Base-by-base conservation (phyloP, 2,329 filamentous ascomycete genomes). In the Reticulascus tulasneorum region DNA sequence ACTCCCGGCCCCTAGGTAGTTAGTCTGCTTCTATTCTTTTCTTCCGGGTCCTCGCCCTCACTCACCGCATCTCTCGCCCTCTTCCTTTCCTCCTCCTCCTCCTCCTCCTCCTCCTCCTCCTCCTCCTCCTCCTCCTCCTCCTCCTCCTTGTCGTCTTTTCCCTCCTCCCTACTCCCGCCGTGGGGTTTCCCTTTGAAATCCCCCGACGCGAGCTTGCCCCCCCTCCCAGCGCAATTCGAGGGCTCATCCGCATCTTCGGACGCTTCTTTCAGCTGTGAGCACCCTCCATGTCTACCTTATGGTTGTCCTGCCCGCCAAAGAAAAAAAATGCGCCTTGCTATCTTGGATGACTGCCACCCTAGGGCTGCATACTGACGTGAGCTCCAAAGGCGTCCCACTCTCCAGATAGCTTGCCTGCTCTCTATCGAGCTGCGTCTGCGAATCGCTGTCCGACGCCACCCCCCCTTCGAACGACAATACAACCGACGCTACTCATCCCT, bases 391-490 rank as follows among this genome's bases (percentile, higher is more conserved):
- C 29, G 23, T 33, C 33, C 29, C 23, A 20, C 18, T n/a, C n/a
- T n/a, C n/a, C n/a, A n/a, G n/a, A n/a, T n/a, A n/a, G n/a, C 23
- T 22, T 31, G 18, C 25, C 26, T 4, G 23, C 23, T 13, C 29
- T 15, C 22, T 25, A 13, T 34, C 18, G 31, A 25, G 22, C 18
- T 17, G 17, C 7, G 15, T n/a, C 32, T 32, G 23, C 40, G 40
- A 42, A 42, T 42, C 37, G 28, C 39, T 40, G 37, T 35, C 37
- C 28, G 37, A 31, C 32, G 40, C 40, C 40, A 40, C 40, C 40
- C 40, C 40, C 39, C 39, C 32, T 28, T 42, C 33, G 56, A 53
- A 55, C 51, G 56, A 46, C 46, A 44, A 42, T 42, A 38, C 42
- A 42, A 41, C 35, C 34, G 35, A 40, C 42, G 47, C 33, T 45